Evolutionary conservation across 2,329 filamentous ascomycete genomes (phyloP), one percentile per base, ranked within the genome.

Genomic region (Arthrobotrys iridis): DNA sequence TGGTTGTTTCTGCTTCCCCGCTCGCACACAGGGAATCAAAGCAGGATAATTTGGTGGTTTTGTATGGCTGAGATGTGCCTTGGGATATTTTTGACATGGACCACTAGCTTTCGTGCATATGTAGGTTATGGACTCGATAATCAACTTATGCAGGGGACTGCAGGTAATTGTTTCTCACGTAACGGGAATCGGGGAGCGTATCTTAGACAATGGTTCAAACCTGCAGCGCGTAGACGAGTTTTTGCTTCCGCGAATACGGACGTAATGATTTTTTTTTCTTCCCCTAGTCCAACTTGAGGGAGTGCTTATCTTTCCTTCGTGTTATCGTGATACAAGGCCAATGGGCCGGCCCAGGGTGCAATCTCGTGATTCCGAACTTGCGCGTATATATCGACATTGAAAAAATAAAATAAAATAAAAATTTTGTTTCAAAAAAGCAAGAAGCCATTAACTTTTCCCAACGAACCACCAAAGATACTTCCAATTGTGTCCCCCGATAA

Each of bases 91-190:
- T 43, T 10, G 26, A 67, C 63, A 67, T 40, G 40, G 50, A 33
- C 63, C 28, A 59, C 55, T 67, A 35, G 18, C 50, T 67, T 67
- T 58, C 63, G 37, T 67, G 63, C 63, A 67, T 46, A 67, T 67
- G 63, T 59, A 40, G 11, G 35, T 59, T 11, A 11, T 24, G 40
- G 10, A 26, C 41, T 58, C 30, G 37, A 58, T 40, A 58, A 37
- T 37, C 18, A 37, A 67, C 50, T 67, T 48, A 67, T 67, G 63
- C 63, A 67, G 50, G 63, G 63, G 63, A 67, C 28, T 67, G 50
- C 48, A 67, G 46, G 41, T 26, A 18, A 55, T 33, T 41, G 33
- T 67, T 37, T 67, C n/a, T 67, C 50, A 64, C 48, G 50, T 67
- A 67, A 67, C 24, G 33, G 50, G 50, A 33, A 59, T 52, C 50